Conservation (phyloP, 1,139 yeast species). For the Debaryomyces fabryi region DNA sequence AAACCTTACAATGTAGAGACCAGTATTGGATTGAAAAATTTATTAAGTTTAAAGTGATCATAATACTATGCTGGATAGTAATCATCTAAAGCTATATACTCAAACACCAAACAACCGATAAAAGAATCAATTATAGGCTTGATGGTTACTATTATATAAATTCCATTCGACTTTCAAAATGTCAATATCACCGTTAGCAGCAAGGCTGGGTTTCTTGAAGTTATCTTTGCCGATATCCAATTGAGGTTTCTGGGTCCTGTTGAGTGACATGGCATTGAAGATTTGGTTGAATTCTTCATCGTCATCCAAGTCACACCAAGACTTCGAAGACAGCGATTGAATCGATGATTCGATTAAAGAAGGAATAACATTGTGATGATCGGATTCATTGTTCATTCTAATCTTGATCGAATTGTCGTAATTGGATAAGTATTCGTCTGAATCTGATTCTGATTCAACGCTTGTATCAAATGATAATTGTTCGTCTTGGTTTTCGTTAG, state of each 20-base stretch:
- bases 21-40: not conserved
- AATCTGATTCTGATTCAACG: slow-evolving; percentile 5
- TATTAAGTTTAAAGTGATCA: not conserved
- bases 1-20: not conserved
- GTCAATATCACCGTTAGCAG: not conserved
- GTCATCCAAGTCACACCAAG: slow-evolving; percentile 42
- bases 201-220: not conserved
- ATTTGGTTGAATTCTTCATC: slow-evolving; percentile 20
- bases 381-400: slow-evolving; percentile 1
- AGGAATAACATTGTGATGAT: slow-evolving; percentile 20
- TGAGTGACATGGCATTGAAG: slow-evolving; percentile 11
- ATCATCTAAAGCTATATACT: slow-evolving; percentile 1
- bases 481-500: slow-evolving; percentile 1
- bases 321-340: slow-evolving; percentile 25
- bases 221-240: slow-evolving; percentile 1
- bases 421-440: slow-evolving; percentile 5
- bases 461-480: slow-evolving; percentile 5
- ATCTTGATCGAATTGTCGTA: slow-evolving; percentile 8
- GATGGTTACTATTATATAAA: slow-evolving; percentile 5
- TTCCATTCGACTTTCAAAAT: slow-evolving; percentile 6
- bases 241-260: not conserved
- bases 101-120: not conserved
- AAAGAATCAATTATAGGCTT: not conserved
- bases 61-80: not conserved
- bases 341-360: slow-evolving; percentile 36